phyloP scores from a whole-genome alignment of 108 stramenopile genomes.

The Asterionellopsis glacialis region DNA sequence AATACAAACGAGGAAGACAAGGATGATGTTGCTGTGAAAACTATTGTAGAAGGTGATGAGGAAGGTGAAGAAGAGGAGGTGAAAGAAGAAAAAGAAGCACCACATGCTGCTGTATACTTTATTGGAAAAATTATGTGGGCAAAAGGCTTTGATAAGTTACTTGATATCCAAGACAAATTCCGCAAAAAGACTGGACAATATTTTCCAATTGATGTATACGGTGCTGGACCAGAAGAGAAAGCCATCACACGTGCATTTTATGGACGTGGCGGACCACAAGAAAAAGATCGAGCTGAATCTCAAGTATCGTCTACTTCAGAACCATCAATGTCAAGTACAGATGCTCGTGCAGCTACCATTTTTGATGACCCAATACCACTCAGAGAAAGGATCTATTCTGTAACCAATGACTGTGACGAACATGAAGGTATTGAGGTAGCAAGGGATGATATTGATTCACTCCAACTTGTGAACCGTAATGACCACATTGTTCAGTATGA shows the following conservation, averaged over 20 bases:
- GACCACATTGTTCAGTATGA: not conserved
- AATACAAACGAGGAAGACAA: slow-evolving; percentile 14
- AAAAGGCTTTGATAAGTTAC: slow-evolving; percentile 77
- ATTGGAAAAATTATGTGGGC: slow-evolving; percentile 91
- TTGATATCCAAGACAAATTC: slow-evolving; percentile 76
- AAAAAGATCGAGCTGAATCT: slow-evolving; percentile 40
- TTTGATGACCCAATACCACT: not conserved
- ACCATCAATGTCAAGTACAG: slow-evolving; percentile 29
- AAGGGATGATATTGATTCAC: no score
- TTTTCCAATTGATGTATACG: slow-evolving; percentile 78
- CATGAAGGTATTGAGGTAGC: no score
- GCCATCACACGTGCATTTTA: slow-evolving; percentile 71
- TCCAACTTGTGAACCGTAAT: no score
- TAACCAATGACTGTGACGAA: not conserved
- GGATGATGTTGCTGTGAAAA: slow-evolving; percentile 26
- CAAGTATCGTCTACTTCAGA: slow-evolving; percentile 35
- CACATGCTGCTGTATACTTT: slow-evolving; percentile 69
- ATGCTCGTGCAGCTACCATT: slow-evolving; percentile 2
- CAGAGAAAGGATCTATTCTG: not conserved
- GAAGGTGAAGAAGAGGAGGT: slow-evolving; percentile 48
- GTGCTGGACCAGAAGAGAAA: slow-evolving; percentile 73
- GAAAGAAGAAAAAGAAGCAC: slow-evolving; percentile 28
- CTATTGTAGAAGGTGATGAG: slow-evolving; percentile 8
- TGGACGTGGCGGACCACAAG: slow-evolving; percentile 55
- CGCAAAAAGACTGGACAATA: slow-evolving; percentile 66